A percentile compares a stretch with the other conserved stretches of the same genome.
Evolutionary conservation across 768 basidiomycete genomes (phyloP).

Genomic region (Suillus alpinus): DNA sequence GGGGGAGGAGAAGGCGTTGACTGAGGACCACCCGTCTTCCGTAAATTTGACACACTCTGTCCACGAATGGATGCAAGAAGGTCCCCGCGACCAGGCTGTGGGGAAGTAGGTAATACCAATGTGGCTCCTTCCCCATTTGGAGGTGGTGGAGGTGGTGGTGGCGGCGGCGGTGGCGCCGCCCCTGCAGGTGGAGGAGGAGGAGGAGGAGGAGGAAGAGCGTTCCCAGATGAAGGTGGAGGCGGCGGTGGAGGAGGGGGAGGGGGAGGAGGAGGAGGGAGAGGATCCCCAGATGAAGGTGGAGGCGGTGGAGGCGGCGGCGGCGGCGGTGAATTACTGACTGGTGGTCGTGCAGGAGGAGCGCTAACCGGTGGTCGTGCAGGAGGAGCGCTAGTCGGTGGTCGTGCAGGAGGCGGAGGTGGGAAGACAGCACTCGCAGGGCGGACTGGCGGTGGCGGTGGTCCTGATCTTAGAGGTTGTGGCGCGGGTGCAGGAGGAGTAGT

Average conservation of each 20-base stretch:
- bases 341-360: conserved; percentile 29
- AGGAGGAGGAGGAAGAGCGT: conserved; percentile 29
- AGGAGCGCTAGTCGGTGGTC: conserved; percentile 35
- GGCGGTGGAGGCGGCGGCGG: conserved; percentile 25
- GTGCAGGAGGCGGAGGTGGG: conserved; percentile 30
- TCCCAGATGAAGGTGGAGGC: conserved; percentile 24
- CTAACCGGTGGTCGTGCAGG: conserved; percentile 32
- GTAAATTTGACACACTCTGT: conserved; percentile 67
- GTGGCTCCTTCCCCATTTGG: conserved; percentile 22
- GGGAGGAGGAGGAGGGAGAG: conserved; percentile 25
- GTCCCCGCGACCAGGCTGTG: conserved; percentile 60
- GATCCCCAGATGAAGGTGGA: conserved; percentile 18
- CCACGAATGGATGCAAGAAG: conserved; percentile 82
- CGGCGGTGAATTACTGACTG: conserved; percentile 30
- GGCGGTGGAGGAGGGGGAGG: conserved; percentile 29
- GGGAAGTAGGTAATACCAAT: conserved; percentile 39
- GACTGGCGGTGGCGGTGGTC: conserved; percentile 41
- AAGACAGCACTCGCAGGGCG: conserved; percentile 24
- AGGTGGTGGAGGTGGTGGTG: conserved; percentile 43
- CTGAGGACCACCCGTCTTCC: conserved; percentile 42
- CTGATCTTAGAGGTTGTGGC: conserved; percentile 23
- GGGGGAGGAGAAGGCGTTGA: conserved; percentile 37
- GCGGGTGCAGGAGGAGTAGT: conserved; percentile 28
- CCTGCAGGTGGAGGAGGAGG: conserved; percentile 29
- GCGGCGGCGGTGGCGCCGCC: conserved; percentile 29